These are phyloP conservation scores for Kitagawia praeruptora DNA, from an alignment of 129 eudicot species.

Conservation along the genomic window DNA sequence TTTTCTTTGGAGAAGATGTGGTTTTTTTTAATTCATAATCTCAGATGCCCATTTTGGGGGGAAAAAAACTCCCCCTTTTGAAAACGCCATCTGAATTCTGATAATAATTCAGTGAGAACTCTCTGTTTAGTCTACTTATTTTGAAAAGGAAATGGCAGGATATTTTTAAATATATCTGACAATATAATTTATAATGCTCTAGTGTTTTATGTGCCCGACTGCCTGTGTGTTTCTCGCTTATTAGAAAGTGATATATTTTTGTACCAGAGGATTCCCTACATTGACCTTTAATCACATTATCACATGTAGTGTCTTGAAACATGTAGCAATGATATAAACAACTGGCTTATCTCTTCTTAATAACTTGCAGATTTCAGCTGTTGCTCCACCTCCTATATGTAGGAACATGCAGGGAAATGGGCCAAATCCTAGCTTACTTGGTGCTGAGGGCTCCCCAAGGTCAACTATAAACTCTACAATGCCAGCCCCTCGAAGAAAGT, in stretches of 20 bases:
- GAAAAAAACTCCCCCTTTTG: neutral
- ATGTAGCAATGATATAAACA: constrained; percentile 1
- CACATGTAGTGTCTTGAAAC: neutral
- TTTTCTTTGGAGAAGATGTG: neutral
- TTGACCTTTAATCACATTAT: neutral
- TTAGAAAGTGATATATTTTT: neutral
- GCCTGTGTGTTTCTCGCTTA: neutral
- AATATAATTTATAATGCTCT: neutral
- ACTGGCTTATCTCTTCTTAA: constrained; percentile 5
- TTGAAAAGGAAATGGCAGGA: neutral
- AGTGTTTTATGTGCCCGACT: neutral
- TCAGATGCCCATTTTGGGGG: neutral
- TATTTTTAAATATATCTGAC: neutral
- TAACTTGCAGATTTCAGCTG: constrained; percentile 68
- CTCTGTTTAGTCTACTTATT: neutral
- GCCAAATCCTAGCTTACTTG: constrained; percentile 35
- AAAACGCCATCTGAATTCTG: neutral
- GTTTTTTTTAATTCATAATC: neutral
- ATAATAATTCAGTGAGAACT: neutral
- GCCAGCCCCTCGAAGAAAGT: constrained; percentile 88
- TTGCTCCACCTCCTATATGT: constrained; percentile 87
- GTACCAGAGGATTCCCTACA: neutral
- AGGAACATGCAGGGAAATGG: constrained; percentile 65
- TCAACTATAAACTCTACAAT: constrained; percentile 62
- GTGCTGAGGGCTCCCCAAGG: constrained; percentile 67